phyloP scores from a whole-genome alignment of 768 basidiomycete genomes.

The Trametes cinnabarina region DNA sequence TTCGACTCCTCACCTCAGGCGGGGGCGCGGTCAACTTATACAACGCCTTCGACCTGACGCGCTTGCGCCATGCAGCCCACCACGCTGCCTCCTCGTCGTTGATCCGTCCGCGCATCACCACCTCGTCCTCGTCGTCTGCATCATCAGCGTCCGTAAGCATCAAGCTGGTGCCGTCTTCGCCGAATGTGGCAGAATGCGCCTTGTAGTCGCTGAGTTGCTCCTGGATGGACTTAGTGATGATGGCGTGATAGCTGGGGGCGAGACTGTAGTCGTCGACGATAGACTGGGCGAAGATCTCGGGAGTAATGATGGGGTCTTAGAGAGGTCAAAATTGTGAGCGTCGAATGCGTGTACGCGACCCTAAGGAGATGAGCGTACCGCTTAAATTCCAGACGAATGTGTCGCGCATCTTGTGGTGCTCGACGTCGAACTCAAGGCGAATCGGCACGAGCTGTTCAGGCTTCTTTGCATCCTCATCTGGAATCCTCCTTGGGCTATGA shows the following conservation, averaged over 20 bases:
- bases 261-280: conserved; percentile 90
- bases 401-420: conserved; percentile 90
- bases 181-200: conserved; percentile 56
- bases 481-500: conserved; percentile 58
- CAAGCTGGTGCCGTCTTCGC: conserved; percentile 38
- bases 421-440: conserved; percentile 94
- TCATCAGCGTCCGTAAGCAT: conserved; percentile 7
- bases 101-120: conserved; percentile 41
- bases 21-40: conserved; percentile 30
- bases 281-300: conserved; percentile 86
- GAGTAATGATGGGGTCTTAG: conserved; percentile 86
- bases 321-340: neutral
- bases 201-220: conserved; percentile 84
- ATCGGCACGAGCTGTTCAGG: conserved; percentile 90
- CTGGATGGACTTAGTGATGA: conserved; percentile 80
- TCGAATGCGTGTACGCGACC: neutral
- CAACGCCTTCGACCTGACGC: conserved; percentile 40
- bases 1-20: conserved; percentile 34
- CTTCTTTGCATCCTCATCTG: conserved; percentile 52
- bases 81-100: conserved; percentile 51
- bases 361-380: conserved; percentile 48
- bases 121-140: conserved; percentile 30
- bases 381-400: conserved; percentile 97
- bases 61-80: conserved; percentile 75
- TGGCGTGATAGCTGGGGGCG: conserved; percentile 55